Evolutionary conservation across 257 asterid genomes (phyloP), one percentile per base, ranked within the genome.

Genomic region (Cruciata laevipes): DNA sequence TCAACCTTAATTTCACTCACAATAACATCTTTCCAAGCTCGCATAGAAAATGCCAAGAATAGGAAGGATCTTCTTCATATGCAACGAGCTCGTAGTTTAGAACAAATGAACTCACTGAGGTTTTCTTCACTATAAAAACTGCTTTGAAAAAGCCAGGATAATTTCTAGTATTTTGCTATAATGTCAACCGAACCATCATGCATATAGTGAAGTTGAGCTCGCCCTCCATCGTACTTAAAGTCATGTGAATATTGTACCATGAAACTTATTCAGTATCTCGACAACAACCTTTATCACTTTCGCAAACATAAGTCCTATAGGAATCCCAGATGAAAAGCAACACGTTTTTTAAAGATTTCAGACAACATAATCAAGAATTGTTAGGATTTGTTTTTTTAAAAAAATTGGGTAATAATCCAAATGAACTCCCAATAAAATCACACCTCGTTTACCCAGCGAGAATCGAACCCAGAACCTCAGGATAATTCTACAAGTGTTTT

Each of bases 21-120:
- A 65, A 70, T 81, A 70, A 90, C 99, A 84, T 94, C 88, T 73
- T 94, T 94, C 65, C 95, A 86, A 74, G 96, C 93, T 70, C 97
- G 96, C 0, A 92, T 88, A 69, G 89, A 86, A 61, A 94, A 95
- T 67, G 81, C 74, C 97, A 90, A n/a, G 95, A 73, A 94, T 90
- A 47, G 99, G 96, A 71, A 76, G 88, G 71, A 94, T 94, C 81
- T 81, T 93, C 80, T 87, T 95, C 97, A 23, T 79, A 90, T 73
- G 99, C 99, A 77, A 94, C 99, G 76, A 90, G 79, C 79, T 94
- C 99, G 38, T 97, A 94, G 71, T 94, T 96, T 47, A 94, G 96
- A 81, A 89, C 96, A 77, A 91, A 91, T 69, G 97, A 94, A 58
- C 77, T 75, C 33, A 82, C 88, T 53, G 92, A 77, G 35, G 97